phyloP scores from a whole-genome alignment of 768 basidiomycete genomes.

The Tricholoma furcatifolium region DNA sequence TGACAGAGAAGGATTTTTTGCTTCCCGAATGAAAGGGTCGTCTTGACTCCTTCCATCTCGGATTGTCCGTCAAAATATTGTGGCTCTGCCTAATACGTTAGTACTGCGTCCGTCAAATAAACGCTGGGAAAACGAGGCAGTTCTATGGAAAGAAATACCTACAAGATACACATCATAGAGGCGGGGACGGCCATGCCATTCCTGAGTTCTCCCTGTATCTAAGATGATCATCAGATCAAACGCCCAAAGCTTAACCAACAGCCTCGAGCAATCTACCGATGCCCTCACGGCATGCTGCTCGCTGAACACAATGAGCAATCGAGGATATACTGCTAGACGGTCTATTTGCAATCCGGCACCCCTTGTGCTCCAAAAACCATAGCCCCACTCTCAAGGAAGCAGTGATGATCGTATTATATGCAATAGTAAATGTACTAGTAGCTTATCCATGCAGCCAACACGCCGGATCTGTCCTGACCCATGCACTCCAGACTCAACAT shows the following conservation, averaged over 20 bases:
- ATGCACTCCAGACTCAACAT: not conserved
- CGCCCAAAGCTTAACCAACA: slow-evolving; percentile 8
- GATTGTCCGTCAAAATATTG: not conserved
- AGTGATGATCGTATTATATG: not conserved
- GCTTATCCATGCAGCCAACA: not conserved
- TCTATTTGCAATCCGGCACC: too few species aligned
- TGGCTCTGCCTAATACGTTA: slow-evolving; percentile 2
- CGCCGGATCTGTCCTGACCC: too few species aligned
- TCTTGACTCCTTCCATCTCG: not conserved
- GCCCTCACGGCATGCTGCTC: not conserved
- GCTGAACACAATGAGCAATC: too few species aligned
- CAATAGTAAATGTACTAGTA: too few species aligned
- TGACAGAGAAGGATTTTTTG: slow-evolving; percentile 13
- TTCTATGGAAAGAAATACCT: not conserved
- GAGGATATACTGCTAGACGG: too few species aligned
- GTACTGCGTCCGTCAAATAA: not conserved
- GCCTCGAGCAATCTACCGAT: slow-evolving; percentile 1
- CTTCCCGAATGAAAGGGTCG: slow-evolving; percentile 9
- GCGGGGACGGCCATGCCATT: not conserved
- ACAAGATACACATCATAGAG: slow-evolving; percentile 3
- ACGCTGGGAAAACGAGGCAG: not conserved
- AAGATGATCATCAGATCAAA: slow-evolving; percentile 7
- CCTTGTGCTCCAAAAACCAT: too few species aligned
- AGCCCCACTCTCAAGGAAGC: not conserved
- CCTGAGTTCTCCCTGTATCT: slow-evolving; percentile 6